Evolutionary conservation across 208 protist species (phyloP), one percentile per base, ranked within the genome.

Genomic region (Lotmaria passim): DNA sequence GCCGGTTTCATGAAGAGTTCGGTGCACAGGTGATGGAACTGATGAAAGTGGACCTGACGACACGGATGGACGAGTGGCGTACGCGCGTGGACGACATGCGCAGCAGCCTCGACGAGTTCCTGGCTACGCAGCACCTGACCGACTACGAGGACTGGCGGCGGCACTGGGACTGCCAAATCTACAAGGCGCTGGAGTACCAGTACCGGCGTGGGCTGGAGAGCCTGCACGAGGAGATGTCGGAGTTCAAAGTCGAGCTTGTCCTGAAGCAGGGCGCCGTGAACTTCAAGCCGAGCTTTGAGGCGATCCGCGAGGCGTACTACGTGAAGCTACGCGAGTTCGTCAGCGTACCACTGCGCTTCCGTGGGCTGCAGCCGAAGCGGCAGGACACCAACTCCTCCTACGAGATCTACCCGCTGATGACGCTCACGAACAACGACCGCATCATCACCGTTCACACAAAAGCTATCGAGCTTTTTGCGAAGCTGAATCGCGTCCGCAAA

Each of bases 91-190:
- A 93, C 46, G 69, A 86, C 53, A 86, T 98, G 79, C 85, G 90
- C 53, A 85, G 79, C 70, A 79, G 78, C 59, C 94, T 98, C 65
- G 86, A 90, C 14, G 86, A 91, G 34, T 95, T 98, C 74, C 62
- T 94, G 4, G 63, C 88, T 30, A 80, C 77, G 28, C 86, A 95
- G 65, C 85, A 67, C 44, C 91, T 95, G 66, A 56, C 76, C 8
- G 67, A 96, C 72, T 89, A 95, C 85, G 82, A 93, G 6, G 73
- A 62, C 38, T 99, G 98, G 98, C 83, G 87, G 31, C 75, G 83
- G 44, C 97, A 99, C 83, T 98, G 96, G 92, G 97, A 99, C 79
- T 85, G 90, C 24, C 97, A 99, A 72, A 91, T 99, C 47, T 99
- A 98, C 95, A 99, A 99, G 82, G 96, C 96, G 5, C 86, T 99